Evolutionary conservation across 768 basidiomycete genomes (phyloP).

Genomic region (Cubamyces lactineus): DNA sequence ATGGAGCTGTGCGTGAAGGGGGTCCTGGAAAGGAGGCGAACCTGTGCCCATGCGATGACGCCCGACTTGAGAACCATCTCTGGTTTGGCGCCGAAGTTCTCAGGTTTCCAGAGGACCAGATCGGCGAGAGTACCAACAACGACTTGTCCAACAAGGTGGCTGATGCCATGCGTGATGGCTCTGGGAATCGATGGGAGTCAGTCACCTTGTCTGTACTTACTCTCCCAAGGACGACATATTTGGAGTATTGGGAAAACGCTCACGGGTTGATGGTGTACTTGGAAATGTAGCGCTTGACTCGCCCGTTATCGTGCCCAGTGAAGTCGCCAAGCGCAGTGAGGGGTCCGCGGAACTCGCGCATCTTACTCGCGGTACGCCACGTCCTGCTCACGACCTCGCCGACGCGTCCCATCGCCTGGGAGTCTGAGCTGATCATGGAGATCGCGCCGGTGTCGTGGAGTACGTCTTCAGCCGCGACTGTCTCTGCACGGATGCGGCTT

Average conservation of each 20-base stretch:
- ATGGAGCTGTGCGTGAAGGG: not conserved
- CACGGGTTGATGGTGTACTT: constrained; percentile 99
- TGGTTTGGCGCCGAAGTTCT: constrained; percentile 90
- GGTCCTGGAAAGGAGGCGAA: constrained; percentile 38
- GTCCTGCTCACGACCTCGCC: constrained; percentile 92
- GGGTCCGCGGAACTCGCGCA: constrained; percentile 80
- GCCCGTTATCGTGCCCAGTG: constrained; percentile 75
- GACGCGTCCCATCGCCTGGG: constrained; percentile 98
- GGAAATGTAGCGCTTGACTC: constrained; percentile 93
- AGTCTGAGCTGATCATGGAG: constrained; percentile 95
- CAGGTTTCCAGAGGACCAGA: constrained; percentile 93
- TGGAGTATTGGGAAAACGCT: constrained; percentile 36
- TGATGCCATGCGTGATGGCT: constrained; percentile 93
- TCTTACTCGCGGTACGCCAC: constrained; percentile 97
- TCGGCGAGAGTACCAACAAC: constrained; percentile 86
- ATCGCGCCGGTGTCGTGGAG: constrained; percentile 93
- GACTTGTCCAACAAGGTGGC: constrained; percentile 83
- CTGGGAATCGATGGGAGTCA: constrained; percentile 42
- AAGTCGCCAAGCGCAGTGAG: constrained; percentile 69
- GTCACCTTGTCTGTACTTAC: not conserved
- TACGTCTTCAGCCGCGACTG: constrained; percentile 96
- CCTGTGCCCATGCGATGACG: constrained; percentile 89
- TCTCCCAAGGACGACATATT: not conserved
- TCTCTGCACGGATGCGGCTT: constrained; percentile 95
- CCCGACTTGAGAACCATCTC: constrained; percentile 96